Evolutionary conservation across 768 basidiomycete species (phyloP).

Genomic region (Favolaschia claudopus): DNA sequence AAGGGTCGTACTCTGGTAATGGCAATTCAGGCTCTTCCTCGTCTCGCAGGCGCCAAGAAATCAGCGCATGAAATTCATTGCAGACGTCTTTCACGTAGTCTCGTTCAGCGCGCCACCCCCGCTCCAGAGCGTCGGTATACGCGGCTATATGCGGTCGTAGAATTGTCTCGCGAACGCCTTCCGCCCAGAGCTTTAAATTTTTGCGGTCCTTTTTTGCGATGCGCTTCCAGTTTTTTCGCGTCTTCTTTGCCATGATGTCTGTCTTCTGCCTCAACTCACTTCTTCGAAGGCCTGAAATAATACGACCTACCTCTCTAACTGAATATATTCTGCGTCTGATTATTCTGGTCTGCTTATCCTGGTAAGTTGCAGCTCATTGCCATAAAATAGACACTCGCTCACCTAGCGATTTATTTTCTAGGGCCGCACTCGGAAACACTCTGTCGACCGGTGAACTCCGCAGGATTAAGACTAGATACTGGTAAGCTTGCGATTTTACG

Average conservation of each 20-base stretch:
- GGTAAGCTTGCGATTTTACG: too few species aligned
- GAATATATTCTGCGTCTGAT: too few species aligned
- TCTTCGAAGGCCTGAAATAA: too few species aligned
- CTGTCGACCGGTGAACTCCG: too few species aligned
- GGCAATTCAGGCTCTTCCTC: conserved; percentile 4
- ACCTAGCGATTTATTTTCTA: too few species aligned
- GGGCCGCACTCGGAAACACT: too few species aligned
- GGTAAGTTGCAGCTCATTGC: too few species aligned
- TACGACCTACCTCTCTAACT: too few species aligned
- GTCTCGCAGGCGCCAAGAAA: conserved; percentile 6
- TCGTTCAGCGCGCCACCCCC: conserved; percentile 1
- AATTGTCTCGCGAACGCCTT: not conserved
- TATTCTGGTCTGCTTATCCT: too few species aligned
- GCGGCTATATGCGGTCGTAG: not conserved
- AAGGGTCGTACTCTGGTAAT: not conserved
- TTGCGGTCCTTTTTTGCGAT: conserved; percentile 1
- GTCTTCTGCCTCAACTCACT: too few species aligned
- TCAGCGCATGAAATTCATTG: not conserved
- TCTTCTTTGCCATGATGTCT: not conserved
- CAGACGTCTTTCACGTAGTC: not conserved
- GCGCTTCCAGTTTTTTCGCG: not conserved
- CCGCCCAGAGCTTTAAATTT: not conserved
- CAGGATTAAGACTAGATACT: too few species aligned
- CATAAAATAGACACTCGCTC: too few species aligned
- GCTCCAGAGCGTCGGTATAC: not conserved